These are phyloP conservation scores for Leccinum holopus DNA, from an alignment of 1,284 basidiomycete genomes.

Conservation along the genomic window DNA sequence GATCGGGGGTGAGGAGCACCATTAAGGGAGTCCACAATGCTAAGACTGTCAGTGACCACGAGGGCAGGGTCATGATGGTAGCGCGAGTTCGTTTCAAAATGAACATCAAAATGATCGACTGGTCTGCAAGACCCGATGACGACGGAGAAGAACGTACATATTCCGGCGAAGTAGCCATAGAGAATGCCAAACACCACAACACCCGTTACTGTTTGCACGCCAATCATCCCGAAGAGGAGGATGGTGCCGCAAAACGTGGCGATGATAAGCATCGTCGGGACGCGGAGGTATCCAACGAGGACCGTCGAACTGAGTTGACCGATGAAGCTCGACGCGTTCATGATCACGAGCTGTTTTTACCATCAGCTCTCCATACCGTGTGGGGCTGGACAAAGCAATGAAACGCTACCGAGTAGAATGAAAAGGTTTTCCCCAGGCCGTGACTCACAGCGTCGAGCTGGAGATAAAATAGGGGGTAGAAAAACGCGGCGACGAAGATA, in stretches of 20 bases:
- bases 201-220: slow-evolving; percentile 26
- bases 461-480: slow-evolving; percentile 36
- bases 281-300: slow-evolving; percentile 23
- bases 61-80: neutral
- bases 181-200: slow-evolving; percentile 31
- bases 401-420: slow-evolving; percentile 35
- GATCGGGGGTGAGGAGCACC: slow-evolving; percentile 27
- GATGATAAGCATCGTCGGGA: slow-evolving; percentile 20
- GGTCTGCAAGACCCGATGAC: neutral
- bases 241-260: slow-evolving; percentile 34
- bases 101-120: neutral
- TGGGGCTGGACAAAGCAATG: neutral
- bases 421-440: slow-evolving; percentile 26
- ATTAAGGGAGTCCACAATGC: slow-evolving; percentile 28
- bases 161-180: slow-evolving; percentile 43
- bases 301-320: slow-evolving; percentile 31
- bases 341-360: slow-evolving; percentile 30
- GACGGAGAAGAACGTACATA: slow-evolving; percentile 29
- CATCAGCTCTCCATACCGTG: neutral
- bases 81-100: neutral
- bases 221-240: slow-evolving; percentile 32
- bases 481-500: slow-evolving; percentile 27
- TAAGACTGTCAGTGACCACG: slow-evolving; percentile 14
- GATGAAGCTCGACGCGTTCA: slow-evolving; percentile 34
- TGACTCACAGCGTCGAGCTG: slow-evolving; percentile 31